Evolutionary conservation across 2,329 filamentous ascomycete species (phyloP), one percentile per base, ranked within the genome.

Genomic region (Mollisia scopiformis): DNA sequence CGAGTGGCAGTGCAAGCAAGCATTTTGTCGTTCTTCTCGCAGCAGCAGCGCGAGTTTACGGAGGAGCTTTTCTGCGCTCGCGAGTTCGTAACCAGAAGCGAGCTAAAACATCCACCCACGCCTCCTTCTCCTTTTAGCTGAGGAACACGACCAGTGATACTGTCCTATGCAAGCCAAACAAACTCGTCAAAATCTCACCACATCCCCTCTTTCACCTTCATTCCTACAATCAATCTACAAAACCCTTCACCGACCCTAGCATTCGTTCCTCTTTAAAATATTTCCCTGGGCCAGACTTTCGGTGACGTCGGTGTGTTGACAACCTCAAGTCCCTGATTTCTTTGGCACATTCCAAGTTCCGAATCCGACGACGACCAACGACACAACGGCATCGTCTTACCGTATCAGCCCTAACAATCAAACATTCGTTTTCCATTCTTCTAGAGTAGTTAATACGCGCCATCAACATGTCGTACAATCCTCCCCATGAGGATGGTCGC

Each of bases 401-500:
- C 30, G 28, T 21, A 51, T 51, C 23, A 49, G 30, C 8, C 46
- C 46, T 19, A 28, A 13, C 14, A 49, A 51, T 13, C 27, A 31
- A 23, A 19, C 14, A 33, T 28, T 31, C 49, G 30, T 51, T 51
- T 51, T 28, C 23, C 30, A 7, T 6, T 31, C 27, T 51, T 28
- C 6, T 10, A 33, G 14, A 51, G 14, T 35, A 35, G n/a, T 33
- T 51, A 31, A 51, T 33, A 31, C 16, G 16, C 54, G 31, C 8
- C 21, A 30, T 54, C 68, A 80, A 69, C 75, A 87, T 87, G 84
- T 88, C 88, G 72, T 90, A 90, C 76, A 84, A 85, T 77, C 84
- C 85, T 76, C 84, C 85, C 73, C 76, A 79, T 72, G 81, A 82
- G 27, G 73, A 78, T 72, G 81, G 82, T 52, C 88, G 91, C 74